These are phyloP conservation scores for Cercospora sojina DNA, from an alignment of 2,329 filamentous ascomycete genomes.

Conservation along the genomic window DNA sequence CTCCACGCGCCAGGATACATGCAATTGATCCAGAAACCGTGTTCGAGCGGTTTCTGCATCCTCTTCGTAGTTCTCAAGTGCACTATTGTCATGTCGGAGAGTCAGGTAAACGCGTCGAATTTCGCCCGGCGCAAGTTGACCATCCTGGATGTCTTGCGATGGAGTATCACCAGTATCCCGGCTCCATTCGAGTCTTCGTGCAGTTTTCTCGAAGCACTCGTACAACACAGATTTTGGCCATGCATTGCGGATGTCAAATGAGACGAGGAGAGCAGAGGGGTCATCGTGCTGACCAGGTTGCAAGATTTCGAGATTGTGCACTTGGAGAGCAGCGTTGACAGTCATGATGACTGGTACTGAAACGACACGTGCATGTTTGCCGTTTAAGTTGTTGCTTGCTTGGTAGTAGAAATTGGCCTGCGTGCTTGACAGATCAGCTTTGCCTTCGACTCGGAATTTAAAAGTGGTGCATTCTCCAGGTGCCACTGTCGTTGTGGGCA, in stretches of 20 bases:
- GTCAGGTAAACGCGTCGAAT: slow-evolving; percentile 24
- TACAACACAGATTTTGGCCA: slow-evolving; percentile 75
- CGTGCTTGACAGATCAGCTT: slow-evolving; percentile 77
- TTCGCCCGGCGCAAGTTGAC: slow-evolving; percentile 26
- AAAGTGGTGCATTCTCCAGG: slow-evolving; percentile 68
- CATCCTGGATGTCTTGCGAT: slow-evolving; percentile 8
- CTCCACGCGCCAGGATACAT: slow-evolving; percentile 27
- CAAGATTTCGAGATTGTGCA: slow-evolving; percentile 75
- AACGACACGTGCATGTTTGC: slow-evolving; percentile 42
- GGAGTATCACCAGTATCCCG: too few species aligned
- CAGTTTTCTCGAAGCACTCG: slow-evolving; percentile 19
- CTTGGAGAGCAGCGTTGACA: slow-evolving; percentile 85
- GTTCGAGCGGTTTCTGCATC: slow-evolving; percentile 19
- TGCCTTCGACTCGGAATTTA: slow-evolving; percentile 80
- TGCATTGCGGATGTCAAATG: slow-evolving; percentile 82
- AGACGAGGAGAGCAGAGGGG: slow-evolving; percentile 64
- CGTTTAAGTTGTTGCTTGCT: slow-evolving; percentile 10
- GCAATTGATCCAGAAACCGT: slow-evolving; percentile 23
- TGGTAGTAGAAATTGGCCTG: slow-evolving; percentile 79
- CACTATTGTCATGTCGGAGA: slow-evolving; percentile 8
- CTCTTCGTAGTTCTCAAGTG: slow-evolving; percentile 14
- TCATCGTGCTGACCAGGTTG: slow-evolving; percentile 57
- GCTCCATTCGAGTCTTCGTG: not conserved
- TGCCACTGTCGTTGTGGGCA: slow-evolving; percentile 17
- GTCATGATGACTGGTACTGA: slow-evolving; percentile 80